Conservation (phyloP, 2,329 filamentous ascomycete species). For the Fusarium robinianum region DNA sequence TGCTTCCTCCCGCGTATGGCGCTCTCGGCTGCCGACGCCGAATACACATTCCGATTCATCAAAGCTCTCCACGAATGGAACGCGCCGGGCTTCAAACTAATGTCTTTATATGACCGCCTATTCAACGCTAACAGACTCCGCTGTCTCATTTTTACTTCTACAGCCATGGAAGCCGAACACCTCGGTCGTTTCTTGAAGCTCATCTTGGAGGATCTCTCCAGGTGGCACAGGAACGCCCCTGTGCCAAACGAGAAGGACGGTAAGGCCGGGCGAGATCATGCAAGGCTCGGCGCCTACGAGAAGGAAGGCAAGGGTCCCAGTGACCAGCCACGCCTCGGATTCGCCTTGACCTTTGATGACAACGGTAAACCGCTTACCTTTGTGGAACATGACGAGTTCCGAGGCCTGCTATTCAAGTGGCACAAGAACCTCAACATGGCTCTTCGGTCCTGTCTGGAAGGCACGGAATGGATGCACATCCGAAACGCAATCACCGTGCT, state of each 20-base stretch:
- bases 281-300: conserved; percentile 76
- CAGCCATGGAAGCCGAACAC: conserved; percentile 87
- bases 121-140: conserved; percentile 83
- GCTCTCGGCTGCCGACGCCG: conserved; percentile 82
- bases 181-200: conserved; percentile 90
- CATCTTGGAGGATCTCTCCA: conserved; percentile 75
- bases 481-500: conserved; percentile 91
- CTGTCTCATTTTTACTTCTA: conserved; percentile 84
- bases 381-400: conserved; percentile 84
- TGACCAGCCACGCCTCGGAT: conserved; percentile 70
- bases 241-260: conserved; percentile 48
- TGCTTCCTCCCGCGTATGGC: conserved; percentile 89
- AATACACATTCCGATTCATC: conserved; percentile 85
- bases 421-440: conserved; percentile 81
- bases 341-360: conserved; percentile 72
- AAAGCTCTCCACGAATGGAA: conserved; percentile 85
- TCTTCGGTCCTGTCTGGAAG: conserved; percentile 78
- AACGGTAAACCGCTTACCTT: conserved; percentile 69
- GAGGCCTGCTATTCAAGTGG: conserved; percentile 85
- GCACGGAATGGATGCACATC: conserved; percentile 95
- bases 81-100: conserved; percentile 83
- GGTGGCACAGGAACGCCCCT: conserved; percentile 80
- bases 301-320: conserved; percentile 67
- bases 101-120: conserved; percentile 80
- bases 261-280: conserved; percentile 47